These are phyloP conservation scores for Saccharomycopsis babjevae DNA, from an alignment of 805 yeast genomes.

Conservation along the genomic window DNA sequence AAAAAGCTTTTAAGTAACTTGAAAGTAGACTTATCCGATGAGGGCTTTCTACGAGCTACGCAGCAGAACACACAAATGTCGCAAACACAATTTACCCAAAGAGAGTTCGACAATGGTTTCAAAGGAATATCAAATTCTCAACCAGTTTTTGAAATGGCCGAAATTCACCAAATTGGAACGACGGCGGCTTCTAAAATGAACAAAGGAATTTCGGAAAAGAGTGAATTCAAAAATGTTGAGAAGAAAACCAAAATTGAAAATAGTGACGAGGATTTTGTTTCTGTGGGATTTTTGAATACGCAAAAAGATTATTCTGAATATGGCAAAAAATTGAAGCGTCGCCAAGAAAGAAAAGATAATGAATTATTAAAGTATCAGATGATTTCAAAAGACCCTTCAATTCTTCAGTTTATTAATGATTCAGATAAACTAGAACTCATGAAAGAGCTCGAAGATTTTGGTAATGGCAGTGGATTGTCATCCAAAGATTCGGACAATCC, in stretches of 20 bases:
- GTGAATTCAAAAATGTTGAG: not conserved
- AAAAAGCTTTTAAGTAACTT: slow-evolving; percentile 41
- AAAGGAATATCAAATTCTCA: slow-evolving; percentile 33
- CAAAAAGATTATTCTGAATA: slow-evolving; percentile 34
- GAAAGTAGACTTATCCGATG: slow-evolving; percentile 43
- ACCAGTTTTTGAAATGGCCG: slow-evolving; percentile 35
- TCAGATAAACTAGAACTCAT: slow-evolving; percentile 9
- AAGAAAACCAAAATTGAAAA: slow-evolving; percentile 18
- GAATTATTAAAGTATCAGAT: slow-evolving; percentile 29
- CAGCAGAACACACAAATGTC: slow-evolving; percentile 16
- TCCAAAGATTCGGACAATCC: slow-evolving; percentile 7
- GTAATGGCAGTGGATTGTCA: slow-evolving; percentile 1
- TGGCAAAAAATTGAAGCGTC: slow-evolving; percentile 24
- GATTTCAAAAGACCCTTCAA: slow-evolving; percentile 41
- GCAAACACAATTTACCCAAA: slow-evolving; percentile 4
- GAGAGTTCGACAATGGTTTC: slow-evolving; percentile 17
- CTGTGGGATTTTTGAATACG: slow-evolving; percentile 18
- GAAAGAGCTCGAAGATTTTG: not conserved
- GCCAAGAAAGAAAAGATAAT: slow-evolving; percentile 22
- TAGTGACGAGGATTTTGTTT: not conserved
- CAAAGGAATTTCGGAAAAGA: not conserved
- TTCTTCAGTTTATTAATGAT: slow-evolving; percentile 34
- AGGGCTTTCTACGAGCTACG: slow-evolving; percentile 28
- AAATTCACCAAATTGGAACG: slow-evolving; percentile 8
- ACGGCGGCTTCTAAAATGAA: not conserved